Percentiles rank a stretch among this genome's conserved stretches.
These are phyloP conservation scores for Brachypodium distachyon DNA, from an alignment of 202 grass and related monocot genomes.

Conservation along the genomic window DNA sequence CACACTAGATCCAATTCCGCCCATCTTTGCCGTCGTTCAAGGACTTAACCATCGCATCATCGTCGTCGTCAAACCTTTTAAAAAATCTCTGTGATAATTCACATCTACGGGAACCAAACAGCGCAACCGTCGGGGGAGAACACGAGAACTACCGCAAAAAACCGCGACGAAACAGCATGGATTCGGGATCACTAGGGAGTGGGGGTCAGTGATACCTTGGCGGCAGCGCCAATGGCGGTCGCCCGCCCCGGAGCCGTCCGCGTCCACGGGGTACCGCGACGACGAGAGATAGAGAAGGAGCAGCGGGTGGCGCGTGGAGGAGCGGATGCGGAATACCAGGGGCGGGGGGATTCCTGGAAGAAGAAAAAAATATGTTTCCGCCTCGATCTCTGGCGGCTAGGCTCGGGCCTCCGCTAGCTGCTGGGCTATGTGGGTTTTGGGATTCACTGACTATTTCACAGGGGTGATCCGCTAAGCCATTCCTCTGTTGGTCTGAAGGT, in stretches of 20 bases:
- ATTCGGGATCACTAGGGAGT: background rate
- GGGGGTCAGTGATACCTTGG: background rate
- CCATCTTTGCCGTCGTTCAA: background rate
- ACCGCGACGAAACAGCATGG: background rate
- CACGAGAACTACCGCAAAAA: background rate
- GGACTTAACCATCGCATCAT: background rate
- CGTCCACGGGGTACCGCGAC: background rate
- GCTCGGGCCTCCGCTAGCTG: too few species aligned
- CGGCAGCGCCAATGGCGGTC: background rate
- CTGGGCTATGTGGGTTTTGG: background rate
- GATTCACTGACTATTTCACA: too few species aligned
- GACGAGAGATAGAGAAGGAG: background rate
- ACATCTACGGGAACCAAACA: background rate
- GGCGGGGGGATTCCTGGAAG: background rate
- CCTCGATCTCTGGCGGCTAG: too few species aligned
- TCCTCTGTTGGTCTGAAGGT: conserved; percentile 31
- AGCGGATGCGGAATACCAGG: background rate
- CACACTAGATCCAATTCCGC: conserved; percentile 4
- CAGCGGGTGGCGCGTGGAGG: background rate
- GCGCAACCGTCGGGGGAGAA: background rate
- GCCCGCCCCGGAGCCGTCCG: background rate
- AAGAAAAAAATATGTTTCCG: background rate
- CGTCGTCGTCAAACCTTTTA: background rate
- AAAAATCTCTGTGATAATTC: background rate
- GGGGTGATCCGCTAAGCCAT: background rate